Evolutionary conservation across 202 grass and related monocot genomes (phyloP).

Genomic region (Schoenoplectus tabernaemontani): DNA sequence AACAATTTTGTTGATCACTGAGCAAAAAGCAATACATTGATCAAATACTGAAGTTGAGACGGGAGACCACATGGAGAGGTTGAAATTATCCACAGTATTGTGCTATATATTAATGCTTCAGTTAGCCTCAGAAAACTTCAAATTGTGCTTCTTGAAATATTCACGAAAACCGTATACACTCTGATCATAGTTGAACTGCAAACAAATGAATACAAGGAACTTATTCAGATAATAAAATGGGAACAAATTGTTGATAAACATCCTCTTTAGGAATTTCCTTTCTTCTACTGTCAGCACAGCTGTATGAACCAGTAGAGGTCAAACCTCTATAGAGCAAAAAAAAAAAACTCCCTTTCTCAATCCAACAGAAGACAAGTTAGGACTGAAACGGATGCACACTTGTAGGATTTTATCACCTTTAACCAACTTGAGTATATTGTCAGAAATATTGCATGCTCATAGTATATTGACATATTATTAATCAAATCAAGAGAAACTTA

Average conservation of each 20-base stretch:
- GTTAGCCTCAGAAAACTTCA: constrained; percentile 30
- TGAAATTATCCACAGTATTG: not conserved
- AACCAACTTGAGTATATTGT: no score
- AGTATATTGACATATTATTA: not conserved
- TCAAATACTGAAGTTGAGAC: not conserved
- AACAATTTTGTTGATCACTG: not conserved
- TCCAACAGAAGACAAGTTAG: not conserved
- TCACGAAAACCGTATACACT: constrained; percentile 75
- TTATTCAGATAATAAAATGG: not conserved
- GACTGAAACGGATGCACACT: no score
- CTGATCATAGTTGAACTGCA: constrained; percentile 82
- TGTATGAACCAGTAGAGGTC: not conserved
- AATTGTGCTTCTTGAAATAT: constrained; percentile 77
- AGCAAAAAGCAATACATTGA: not conserved
- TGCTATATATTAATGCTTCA: not conserved
- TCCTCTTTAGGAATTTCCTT: no score
- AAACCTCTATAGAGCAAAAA: not conserved
- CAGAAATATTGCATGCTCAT: not conserved
- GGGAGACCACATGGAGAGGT: not conserved
- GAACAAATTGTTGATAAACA: not conserved
- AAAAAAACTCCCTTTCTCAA: not conserved
- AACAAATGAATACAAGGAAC: not conserved
- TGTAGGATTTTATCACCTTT: no score
- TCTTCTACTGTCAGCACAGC: no score
- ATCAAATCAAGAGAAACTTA: constrained; percentile 37